Conservation (phyloP, 495 filamentous ascomycete genomes). For the Penicillium atrosanguineum region DNA sequence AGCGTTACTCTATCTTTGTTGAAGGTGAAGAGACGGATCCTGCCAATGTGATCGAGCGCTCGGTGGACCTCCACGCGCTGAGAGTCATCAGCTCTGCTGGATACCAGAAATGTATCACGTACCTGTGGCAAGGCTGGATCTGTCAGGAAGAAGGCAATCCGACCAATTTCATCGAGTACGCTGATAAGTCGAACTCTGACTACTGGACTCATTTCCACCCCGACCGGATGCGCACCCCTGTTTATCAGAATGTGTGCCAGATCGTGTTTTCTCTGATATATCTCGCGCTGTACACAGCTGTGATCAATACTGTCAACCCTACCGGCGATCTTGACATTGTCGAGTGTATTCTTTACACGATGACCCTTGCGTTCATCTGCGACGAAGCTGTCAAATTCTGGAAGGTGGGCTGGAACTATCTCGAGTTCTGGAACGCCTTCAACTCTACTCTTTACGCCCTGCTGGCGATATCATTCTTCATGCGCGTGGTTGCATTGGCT, state of each 20-base stretch:
- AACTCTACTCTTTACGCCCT: slow-evolving; percentile 79
- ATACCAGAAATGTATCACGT: slow-evolving; percentile 92
- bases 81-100: slow-evolving; percentile 83
- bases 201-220: slow-evolving; percentile 86
- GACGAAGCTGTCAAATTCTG: slow-evolving; percentile 86
- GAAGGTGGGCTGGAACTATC: slow-evolving; percentile 85
- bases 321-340: slow-evolving; percentile 78
- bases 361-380: slow-evolving; percentile 89
- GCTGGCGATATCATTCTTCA: slow-evolving; percentile 69
- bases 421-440: slow-evolving; percentile 95
- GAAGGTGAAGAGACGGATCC: slow-evolving; percentile 69
- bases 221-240: slow-evolving; percentile 85
- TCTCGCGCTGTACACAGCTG: slow-evolving; percentile 78
- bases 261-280: slow-evolving; percentile 81
- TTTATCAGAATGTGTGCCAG: slow-evolving; percentile 89
- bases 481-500: slow-evolving; percentile 72
- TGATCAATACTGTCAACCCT: slow-evolving; percentile 88
- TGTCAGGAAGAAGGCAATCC: slow-evolving; percentile 90
- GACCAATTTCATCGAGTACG: slow-evolving; percentile 79
- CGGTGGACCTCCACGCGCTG: slow-evolving; percentile 89
- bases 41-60: slow-evolving; percentile 83
- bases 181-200: slow-evolving; percentile 65
- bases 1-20: slow-evolving; percentile 79
- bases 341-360: slow-evolving; percentile 81
- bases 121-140: slow-evolving; percentile 95